Percentiles rank a stretch among this genome's conserved stretches.
phyloP scores from a whole-genome alignment of 2,329 filamentous ascomycete genomes.

The Chaetomium globosum region DNA sequence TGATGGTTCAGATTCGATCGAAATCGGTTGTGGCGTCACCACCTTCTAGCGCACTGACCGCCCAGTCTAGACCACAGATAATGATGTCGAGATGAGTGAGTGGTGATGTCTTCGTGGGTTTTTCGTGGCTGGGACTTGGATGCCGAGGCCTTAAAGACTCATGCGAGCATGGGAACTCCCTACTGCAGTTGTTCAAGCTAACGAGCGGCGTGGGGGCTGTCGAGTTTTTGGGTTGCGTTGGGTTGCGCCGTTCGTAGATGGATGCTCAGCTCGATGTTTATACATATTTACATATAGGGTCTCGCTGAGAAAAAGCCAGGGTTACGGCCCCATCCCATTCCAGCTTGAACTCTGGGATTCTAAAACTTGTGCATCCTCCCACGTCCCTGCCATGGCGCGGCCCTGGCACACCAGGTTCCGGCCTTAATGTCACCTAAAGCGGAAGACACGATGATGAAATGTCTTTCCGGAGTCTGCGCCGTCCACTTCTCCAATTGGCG shows the following conservation, averaged over 20 bases:
- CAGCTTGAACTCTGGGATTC: neutral
- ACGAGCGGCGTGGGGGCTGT: neutral
- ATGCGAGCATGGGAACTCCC: neutral
- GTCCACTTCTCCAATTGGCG: constrained; percentile 10
- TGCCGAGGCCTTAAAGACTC: neutral
- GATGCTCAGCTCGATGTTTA: neutral
- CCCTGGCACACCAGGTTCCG: neutral
- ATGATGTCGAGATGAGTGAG: neutral
- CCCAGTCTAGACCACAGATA: neutral
- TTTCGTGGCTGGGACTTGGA: neutral
- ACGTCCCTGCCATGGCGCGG: neutral
- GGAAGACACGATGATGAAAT: constrained; percentile 29
- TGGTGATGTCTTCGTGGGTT: neutral
- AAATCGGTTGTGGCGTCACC: neutral
- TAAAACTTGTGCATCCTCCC: neutral
- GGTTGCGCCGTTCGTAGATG: neutral
- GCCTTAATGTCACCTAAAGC: neutral
- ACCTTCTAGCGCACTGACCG: neutral
- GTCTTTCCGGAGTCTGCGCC: neutral
- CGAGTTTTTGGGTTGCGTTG: neutral
- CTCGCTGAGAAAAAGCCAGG: neutral
- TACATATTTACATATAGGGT: neutral
- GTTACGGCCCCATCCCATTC: neutral
- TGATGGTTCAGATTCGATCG: neutral
- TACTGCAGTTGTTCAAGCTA: neutral